phyloP scores from a whole-genome alignment of 2,329 filamentous ascomycete species.

The Neurospora sp. region DNA sequence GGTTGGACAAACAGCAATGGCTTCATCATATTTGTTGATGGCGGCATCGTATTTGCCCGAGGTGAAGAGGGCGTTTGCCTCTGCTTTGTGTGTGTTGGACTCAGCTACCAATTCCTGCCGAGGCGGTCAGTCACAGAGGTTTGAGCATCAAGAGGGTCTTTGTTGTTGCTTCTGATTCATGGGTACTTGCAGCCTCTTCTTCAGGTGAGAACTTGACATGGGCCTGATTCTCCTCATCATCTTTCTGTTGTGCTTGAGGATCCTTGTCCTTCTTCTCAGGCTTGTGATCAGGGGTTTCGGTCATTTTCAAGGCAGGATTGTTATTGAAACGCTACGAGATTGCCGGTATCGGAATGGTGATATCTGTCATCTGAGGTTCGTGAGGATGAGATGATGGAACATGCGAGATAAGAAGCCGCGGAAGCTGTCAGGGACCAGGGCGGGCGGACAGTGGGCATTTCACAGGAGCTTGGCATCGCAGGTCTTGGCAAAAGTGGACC shows the following conservation, averaged over 20 bases:
- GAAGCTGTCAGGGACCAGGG: neutral
- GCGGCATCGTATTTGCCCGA: conserved; percentile 64
- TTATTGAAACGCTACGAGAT: neutral
- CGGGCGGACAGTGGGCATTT: neutral
- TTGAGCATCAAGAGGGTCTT: neutral
- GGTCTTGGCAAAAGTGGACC: neutral
- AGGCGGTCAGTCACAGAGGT: conserved; percentile 2
- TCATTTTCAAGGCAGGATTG: neutral
- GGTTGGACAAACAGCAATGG: conserved; percentile 66
- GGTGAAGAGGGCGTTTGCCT: conserved; percentile 73
- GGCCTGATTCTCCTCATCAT: conserved; percentile 17
- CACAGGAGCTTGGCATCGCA: neutral
- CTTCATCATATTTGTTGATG: conserved; percentile 73
- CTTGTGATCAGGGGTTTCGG: neutral
- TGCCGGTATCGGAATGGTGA: neutral
- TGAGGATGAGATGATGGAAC: neutral
- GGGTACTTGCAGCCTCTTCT: conserved; percentile 43
- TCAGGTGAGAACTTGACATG: conserved; percentile 39
- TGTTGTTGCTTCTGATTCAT: neutral
- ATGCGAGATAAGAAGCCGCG: neutral
- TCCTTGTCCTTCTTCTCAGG: conserved; percentile 4
- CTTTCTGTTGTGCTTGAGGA: conserved; percentile 13
- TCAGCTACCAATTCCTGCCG: conserved; percentile 48
- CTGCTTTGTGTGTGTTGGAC: conserved; percentile 62
- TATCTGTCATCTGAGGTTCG: neutral